Conservation (phyloP, 2,329 filamentous ascomycete genomes). For the Endothia cerciana region DNA sequence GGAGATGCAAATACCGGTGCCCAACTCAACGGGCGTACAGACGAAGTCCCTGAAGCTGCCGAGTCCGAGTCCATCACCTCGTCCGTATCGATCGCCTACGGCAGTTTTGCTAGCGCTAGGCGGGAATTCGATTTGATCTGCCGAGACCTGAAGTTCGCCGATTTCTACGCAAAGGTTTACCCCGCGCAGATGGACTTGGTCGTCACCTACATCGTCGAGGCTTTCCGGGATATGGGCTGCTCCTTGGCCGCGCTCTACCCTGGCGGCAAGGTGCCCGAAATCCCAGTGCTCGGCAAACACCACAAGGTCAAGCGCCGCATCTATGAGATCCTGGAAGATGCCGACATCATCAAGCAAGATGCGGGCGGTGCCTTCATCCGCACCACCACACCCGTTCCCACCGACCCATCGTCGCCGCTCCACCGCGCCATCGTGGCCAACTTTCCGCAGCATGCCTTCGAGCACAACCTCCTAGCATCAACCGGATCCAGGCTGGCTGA, state of each 20-base stretch:
- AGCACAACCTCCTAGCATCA: constrained; percentile 38
- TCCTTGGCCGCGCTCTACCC: constrained; percentile 29
- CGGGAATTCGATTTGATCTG: constrained; percentile 28
- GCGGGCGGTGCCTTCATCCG: constrained; percentile 7
- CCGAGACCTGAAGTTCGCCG: constrained; percentile 3
- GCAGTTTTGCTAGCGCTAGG: constrained; percentile 31
- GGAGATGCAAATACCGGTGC: neutral
- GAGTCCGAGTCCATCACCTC: neutral
- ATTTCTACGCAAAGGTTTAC: constrained; percentile 37
- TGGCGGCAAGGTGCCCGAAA: constrained; percentile 32
- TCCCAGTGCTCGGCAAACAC: constrained; percentile 35
- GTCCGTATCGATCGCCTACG: constrained; percentile 13
- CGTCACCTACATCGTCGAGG: constrained; percentile 39
- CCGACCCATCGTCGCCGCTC: constrained; percentile 30
- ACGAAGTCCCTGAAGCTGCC: too few species aligned
- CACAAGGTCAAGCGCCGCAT: constrained; percentile 35
- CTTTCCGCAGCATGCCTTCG: constrained; percentile 40
- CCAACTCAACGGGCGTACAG: neutral
- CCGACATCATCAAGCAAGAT: constrained; percentile 26
- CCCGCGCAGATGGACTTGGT: constrained; percentile 38
- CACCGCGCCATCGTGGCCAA: constrained; percentile 34
- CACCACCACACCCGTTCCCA: constrained; percentile 21
- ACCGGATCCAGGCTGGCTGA: constrained; percentile 42
- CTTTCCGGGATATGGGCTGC: constrained; percentile 38
- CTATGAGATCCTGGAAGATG: constrained; percentile 36